Conservation (phyloP, 192 early-diverging fungal genomes). For the Spizellomyces punctatus region DNA sequence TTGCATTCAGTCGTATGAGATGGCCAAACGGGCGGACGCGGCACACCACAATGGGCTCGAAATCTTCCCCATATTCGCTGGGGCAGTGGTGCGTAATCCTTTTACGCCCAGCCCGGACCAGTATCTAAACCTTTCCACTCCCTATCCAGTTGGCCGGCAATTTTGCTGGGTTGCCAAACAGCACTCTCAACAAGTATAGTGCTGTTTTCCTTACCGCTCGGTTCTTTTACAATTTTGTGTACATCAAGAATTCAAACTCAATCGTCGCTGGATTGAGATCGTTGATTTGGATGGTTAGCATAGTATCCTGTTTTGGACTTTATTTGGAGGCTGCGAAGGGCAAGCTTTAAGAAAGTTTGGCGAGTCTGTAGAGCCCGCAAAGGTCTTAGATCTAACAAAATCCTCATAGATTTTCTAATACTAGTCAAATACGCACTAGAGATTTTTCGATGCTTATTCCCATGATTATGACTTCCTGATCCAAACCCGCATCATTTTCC, state of each 20-base stretch:
- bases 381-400: no score
- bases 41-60: slow-evolving; percentile 10
- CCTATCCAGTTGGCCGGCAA: slow-evolving; percentile 8
- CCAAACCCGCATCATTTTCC: no score
- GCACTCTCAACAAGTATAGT: background rate
- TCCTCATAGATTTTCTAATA: no score
- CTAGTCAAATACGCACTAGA: no score
- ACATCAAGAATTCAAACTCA: background rate
- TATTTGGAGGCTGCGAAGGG: no score
- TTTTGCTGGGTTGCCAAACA: background rate
- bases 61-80: slow-evolving; percentile 3
- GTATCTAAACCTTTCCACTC: background rate
- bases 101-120: background rate
- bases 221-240: slow-evolving; percentile 7
- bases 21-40: background rate
- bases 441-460: no score
- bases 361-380: no score
- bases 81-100: slow-evolving; percentile 1
- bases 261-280: no score
- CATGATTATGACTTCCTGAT: no score
- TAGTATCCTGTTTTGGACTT: no score
- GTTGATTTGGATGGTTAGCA: no score
- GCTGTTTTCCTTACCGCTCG: background rate
- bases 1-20: background rate
- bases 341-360: no score